Conservation (phyloP, 2,329 filamentous ascomycete genomes). For the Thelonectria olida region DNA sequence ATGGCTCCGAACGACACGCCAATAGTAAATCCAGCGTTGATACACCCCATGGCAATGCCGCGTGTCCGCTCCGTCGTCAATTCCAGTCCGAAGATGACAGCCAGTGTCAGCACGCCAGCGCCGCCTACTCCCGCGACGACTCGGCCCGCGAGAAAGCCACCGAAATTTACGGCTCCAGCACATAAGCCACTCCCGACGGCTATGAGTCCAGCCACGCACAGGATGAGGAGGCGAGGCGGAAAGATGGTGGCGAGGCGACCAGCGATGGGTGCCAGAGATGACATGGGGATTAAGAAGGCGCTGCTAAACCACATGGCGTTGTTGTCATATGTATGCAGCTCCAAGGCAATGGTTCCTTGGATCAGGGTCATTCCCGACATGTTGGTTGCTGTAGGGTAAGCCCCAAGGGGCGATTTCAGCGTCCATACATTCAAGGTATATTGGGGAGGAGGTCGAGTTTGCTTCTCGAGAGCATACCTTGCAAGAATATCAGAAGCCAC, state of each 20-base stretch:
- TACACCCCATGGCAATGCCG: constrained; percentile 77
- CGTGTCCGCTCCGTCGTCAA: constrained; percentile 72
- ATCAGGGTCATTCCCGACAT: constrained; percentile 85
- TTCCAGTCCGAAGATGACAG: constrained; percentile 81
- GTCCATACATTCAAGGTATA: background rate
- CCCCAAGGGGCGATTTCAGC: constrained; percentile 7
- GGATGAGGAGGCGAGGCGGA: constrained; percentile 71
- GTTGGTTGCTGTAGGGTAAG: constrained; percentile 63
- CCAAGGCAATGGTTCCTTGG: constrained; percentile 78
- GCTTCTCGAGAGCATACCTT: constrained; percentile 28
- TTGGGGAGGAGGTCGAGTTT: background rate
- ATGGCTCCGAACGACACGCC: constrained; percentile 78
- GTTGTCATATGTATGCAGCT: constrained; percentile 76
- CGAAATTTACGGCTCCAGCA: constrained; percentile 66
- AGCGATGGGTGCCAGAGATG: constrained; percentile 71
- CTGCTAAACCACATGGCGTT: constrained; percentile 85
- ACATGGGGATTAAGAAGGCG: constrained; percentile 73
- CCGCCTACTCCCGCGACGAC: constrained; percentile 74
- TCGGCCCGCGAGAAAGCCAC: constrained; percentile 74
- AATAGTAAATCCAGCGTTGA: constrained; percentile 77
- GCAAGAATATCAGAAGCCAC: constrained; percentile 42
- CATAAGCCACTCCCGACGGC: constrained; percentile 72
- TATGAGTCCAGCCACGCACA: constrained; percentile 67
- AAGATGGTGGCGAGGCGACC: constrained; percentile 81
- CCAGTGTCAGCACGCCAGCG: constrained; percentile 76